Percentiles rank a stretch among this genome's conserved stretches.
phyloP scores from a whole-genome alignment of 208 protist genomes.

The Trypanosoma congolense region DNA sequence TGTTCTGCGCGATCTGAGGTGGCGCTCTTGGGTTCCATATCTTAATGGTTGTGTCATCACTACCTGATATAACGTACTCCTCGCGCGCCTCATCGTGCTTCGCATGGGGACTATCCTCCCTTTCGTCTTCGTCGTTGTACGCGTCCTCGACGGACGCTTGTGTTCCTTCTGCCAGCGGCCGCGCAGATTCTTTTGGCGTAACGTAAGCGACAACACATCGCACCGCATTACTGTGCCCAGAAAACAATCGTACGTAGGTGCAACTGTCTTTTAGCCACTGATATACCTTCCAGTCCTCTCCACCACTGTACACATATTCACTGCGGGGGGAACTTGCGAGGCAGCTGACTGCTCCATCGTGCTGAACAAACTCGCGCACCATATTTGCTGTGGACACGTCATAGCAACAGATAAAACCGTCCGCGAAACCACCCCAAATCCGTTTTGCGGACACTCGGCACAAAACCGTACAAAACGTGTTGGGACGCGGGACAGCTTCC shows the following conservation, averaged over 20 bases:
- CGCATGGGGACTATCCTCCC: background rate
- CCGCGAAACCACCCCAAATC: constrained; percentile 62
- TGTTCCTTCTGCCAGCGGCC: background rate
- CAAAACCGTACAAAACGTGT: constrained; percentile 12
- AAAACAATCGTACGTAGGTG: constrained; percentile 51
- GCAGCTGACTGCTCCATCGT: constrained; percentile 47
- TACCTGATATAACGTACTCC: constrained; percentile 45
- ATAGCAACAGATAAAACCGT: constrained; percentile 58
- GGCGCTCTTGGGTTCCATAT: constrained; percentile 42
- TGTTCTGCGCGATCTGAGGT: constrained; percentile 22
- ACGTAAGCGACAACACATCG: constrained; percentile 29
- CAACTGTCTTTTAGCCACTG: constrained; percentile 50
- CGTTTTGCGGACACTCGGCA: constrained; percentile 13
- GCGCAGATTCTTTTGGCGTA: background rate
- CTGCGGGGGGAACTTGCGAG: constrained; percentile 29
- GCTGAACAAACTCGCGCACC: constrained; percentile 44
- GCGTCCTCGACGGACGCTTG: background rate
- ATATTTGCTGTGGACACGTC: constrained; percentile 32
- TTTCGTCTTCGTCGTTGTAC: constrained; percentile 1
- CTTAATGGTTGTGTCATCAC: constrained; percentile 59
- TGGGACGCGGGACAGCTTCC: background rate
- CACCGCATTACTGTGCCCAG: constrained; percentile 56
- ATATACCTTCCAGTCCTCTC: constrained; percentile 70
- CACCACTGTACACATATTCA: constrained; percentile 57
- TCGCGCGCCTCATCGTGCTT: background rate